Base-by-base conservation (phyloP, 441 rosid species). In the Monsonia emarginata region DNA sequence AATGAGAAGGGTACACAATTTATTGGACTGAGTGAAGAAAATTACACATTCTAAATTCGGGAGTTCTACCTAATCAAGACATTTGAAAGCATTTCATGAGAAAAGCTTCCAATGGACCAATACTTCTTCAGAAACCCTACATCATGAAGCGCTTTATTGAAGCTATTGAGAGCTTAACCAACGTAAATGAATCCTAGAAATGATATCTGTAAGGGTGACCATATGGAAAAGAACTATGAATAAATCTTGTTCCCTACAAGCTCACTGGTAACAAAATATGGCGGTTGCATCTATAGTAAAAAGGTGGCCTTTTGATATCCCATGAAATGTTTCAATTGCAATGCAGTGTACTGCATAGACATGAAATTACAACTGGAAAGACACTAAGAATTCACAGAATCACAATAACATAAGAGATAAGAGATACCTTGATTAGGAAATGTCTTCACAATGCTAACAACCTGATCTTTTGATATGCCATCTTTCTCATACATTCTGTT, bases 381-480 rank as follows among this genome's bases (percentile, higher is more conserved):
- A 19, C n/a, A n/a, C 24, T 18, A 50, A 50, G 26, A 8, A 50
- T 6, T 5, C 21, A 21, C 21, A 21, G 57, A 44, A 50, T 50
- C 57, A 21, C 57, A 16, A 46, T 1, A 46, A 46, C 52, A 44
- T n/a, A n/a, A 44, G n/a, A n/a, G n/a, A n/a, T n/a, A n/a, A n/a
- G n/a, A 69, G 50, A n/a, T 76, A 90, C 97, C 98, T 86, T 88
- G 97, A 83, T 90, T 90, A 52, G 98, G 97, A 76, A 90, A 93
- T 34, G 76, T 79, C 34, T 85, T 81, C 61, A 90, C 97, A 66
- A 93, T 79, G 72, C 79, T 79, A 32, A 63, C 69, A 77, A 90
- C 88, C 75, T 87, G 91, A 54, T 82, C 82, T 71, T 69, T 78
- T 3, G 88, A 81, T 73, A 93, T 84, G 61, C 95, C 95, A 73